A percentile compares a stretch with the other conserved stretches of the same genome.
Conservation (phyloP, 768 basidiomycete genomes). For the Boletus fagicola region DNA sequence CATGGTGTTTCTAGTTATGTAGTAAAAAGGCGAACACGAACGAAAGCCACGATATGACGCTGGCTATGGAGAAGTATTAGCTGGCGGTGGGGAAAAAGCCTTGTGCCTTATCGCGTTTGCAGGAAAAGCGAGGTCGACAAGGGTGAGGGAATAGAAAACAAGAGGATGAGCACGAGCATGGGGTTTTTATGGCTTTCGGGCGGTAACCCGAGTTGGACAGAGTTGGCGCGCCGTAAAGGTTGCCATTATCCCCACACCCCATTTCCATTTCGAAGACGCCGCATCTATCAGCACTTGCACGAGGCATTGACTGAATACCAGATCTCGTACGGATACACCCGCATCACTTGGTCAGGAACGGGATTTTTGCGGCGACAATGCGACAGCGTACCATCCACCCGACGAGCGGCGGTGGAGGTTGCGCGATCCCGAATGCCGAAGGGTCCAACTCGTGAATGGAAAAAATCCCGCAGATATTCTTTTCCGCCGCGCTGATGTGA, state of each 20-base stretch:
- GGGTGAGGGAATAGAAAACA: neutral
- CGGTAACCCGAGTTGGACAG: neutral
- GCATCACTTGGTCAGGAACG: slow-evolving; percentile 2
- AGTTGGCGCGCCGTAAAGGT: slow-evolving; percentile 16
- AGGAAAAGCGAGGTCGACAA: neutral
- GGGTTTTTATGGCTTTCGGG: slow-evolving; percentile 7
- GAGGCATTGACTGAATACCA: slow-evolving; percentile 21
- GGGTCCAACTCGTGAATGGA: neutral
- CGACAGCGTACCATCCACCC: neutral
- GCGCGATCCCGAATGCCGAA: neutral
- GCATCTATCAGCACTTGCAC: slow-evolving; percentile 23
- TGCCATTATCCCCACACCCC: slow-evolving; percentile 11
- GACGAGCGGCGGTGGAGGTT: neutral
- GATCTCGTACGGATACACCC: slow-evolving; percentile 3
- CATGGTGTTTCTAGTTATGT: neutral
- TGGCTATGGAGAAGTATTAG: neutral
- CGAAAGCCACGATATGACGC: neutral
- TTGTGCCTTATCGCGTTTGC: neutral
- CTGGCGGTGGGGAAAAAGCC: neutral
- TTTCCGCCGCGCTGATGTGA: slow-evolving; percentile 2
- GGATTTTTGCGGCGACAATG: slow-evolving; percentile 6
- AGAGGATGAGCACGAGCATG: neutral
- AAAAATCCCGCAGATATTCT: neutral
- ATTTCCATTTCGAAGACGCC: slow-evolving; percentile 19
- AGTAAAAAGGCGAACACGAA: neutral